A percentile compares a stretch with the other conserved stretches of the same genome.
Evolutionary conservation across 768 basidiomycete species (phyloP).

Genomic region (Trametes maxima): DNA sequence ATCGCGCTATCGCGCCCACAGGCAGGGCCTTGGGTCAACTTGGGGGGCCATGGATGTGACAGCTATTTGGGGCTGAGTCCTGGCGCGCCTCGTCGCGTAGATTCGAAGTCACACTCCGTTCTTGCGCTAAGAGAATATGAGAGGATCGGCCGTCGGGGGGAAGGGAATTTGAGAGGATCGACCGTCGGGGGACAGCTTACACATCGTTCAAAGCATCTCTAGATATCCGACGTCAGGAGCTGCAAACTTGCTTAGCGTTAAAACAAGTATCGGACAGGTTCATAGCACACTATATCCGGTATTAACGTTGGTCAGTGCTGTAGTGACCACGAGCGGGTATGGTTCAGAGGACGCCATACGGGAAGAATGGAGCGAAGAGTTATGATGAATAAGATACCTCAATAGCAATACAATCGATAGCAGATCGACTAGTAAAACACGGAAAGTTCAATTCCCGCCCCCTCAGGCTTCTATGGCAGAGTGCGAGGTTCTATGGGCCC

Average conservation of each 20-base stretch:
- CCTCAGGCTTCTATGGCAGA: not conserved
- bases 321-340: no score
- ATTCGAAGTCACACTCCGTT: not conserved
- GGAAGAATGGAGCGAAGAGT: not conserved
- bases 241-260: no score
- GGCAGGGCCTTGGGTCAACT: no score
- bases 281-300: no score
- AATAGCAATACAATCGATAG: constrained; percentile 7
- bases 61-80: no score
- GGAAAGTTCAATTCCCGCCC: no score
- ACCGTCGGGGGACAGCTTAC: not conserved
- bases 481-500: constrained; percentile 19
- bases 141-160: not conserved
- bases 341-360: not conserved
- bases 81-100: not conserved
- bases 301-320: no score
- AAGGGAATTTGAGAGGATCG: not conserved
- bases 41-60: no score
- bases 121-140: not conserved
- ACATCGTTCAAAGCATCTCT: not conserved
- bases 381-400: not conserved
- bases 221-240: no score
- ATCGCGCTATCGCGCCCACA: no score
- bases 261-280: no score
- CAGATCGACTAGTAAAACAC: not conserved